Base-by-base conservation (phyloP, 352 stramenopile genomes). In the Peronosclerospora sorghi region DNA sequence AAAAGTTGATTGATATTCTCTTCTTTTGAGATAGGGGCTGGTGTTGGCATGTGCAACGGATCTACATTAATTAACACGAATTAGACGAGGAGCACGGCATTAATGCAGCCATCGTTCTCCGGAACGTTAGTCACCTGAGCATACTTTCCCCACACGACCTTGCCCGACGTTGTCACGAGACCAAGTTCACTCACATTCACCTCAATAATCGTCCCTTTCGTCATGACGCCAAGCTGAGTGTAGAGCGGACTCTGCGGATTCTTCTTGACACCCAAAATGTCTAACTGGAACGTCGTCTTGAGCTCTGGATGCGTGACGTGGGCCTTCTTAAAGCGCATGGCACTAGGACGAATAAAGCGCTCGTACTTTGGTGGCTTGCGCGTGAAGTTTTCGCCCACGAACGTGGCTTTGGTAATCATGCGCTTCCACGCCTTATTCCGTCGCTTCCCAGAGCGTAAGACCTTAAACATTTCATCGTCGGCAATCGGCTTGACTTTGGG, bases 381-480 rank as follows among this genome's bases (percentile, higher is more conserved):
- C 38, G 96, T 99, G 56, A 98, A 99, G 60, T 95, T 96, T 41
- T 99, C 95, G 39, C 96, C 97, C n/a, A 99, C 96, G 62, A 99
- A 99, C 24, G 96, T 99, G 27, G 83, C 78, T 59, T 89, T 95
- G 37, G 76, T 91, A 56, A 91, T 88, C 78, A 90, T 93, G 49
- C 80, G 75, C 62, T 93, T 90, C 80, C 80, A 93, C 20, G 75
- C 66, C 72, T 91, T 93, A 65, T 92, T 97, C 58, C 96, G 92
- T 21, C 96, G 94, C 56, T 97, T 98, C 35, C 96, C 96, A 13
- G 94, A 98, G 20, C 86, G 81, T 54, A 99, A 68, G 26, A 98
- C 87, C 73, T 98, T 98, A 72, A 99, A 99, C 95, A 99, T 99
- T 73, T 99, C 97, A 63, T 98, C 95, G 74, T 99, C 97, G n/a